phyloP scores from a whole-genome alignment of 345 rosid species.

The Salix exigua region DNA sequence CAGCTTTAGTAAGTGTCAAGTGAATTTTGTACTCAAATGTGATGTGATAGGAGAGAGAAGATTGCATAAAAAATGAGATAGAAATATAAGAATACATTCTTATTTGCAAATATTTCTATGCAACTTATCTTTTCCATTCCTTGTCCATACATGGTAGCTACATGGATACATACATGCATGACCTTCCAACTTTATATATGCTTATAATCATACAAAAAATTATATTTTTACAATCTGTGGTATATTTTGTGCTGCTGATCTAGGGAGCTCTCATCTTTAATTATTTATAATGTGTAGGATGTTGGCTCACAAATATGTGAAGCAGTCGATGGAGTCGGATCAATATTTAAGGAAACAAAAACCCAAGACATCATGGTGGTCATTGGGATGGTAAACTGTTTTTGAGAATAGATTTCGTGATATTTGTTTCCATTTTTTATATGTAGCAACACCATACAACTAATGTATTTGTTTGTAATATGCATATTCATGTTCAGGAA shows the following conservation, averaged over 20 bases:
- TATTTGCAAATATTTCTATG: neutral
- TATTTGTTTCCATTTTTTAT: neutral
- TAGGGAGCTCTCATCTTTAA: neutral
- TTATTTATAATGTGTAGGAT: conserved; percentile 46
- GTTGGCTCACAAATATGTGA: conserved; percentile 94
- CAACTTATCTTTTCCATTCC: neutral
- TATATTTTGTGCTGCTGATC: neutral
- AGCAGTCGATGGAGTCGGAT: conserved; percentile 60
- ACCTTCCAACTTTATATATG: neutral
- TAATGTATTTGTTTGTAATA: neutral
- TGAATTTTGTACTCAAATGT: neutral
- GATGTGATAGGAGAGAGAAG: neutral
- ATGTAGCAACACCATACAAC: conserved; percentile 4
- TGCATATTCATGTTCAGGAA: conserved; percentile 50
- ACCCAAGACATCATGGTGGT: conserved; percentile 88
- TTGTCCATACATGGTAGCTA: neutral
- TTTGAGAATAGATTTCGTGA: neutral
- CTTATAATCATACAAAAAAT: neutral
- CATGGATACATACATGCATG: neutral
- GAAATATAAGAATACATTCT: neutral
- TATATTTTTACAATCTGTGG: neutral
- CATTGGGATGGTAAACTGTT: conserved; percentile 71
- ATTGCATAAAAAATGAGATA: neutral
- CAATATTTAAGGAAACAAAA: conserved; percentile 50
- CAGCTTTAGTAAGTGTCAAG: neutral